Conservation (phyloP, 352 stramenopile species). For the Phytophthora sp. region DNA sequence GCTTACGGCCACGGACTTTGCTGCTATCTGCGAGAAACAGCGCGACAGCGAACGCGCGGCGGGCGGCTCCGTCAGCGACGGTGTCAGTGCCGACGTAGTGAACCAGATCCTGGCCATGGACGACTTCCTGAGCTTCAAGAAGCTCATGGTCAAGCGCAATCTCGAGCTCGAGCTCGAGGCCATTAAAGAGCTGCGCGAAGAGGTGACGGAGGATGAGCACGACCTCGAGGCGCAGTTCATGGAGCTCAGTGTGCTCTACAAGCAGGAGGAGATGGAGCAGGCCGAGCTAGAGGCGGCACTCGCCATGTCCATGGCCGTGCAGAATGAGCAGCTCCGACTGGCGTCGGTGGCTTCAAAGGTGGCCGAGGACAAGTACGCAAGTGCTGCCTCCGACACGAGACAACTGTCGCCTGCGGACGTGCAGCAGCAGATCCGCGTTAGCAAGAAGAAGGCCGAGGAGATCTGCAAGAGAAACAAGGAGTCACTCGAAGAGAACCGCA, state of each 20-base stretch:
- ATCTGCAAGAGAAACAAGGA: conserved; percentile 80
- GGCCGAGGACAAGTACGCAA: conserved; percentile 70
- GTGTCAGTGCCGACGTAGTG: conserved; percentile 78
- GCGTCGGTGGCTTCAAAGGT: conserved; percentile 58
- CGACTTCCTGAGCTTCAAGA: conserved; percentile 93
- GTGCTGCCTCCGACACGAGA: conserved; percentile 32
- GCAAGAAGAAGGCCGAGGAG: conserved; percentile 75
- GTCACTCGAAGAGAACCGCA: conserved; percentile 72
- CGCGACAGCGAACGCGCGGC: conserved; percentile 47
- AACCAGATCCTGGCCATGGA: conserved; percentile 90
- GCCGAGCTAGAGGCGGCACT: conserved; percentile 79
- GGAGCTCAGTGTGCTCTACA: conserved; percentile 87
- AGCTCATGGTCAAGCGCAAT: conserved; percentile 93
- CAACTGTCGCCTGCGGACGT: conserved; percentile 58
- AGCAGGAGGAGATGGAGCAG: conserved; percentile 88
- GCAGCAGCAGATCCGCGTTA: conserved; percentile 62
- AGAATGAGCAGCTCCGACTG: conserved; percentile 71
- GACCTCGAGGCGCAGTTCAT: conserved; percentile 76
- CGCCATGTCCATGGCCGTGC: conserved; percentile 78
- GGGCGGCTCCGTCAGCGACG: conserved; percentile 25
- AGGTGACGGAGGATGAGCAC: conserved; percentile 42
- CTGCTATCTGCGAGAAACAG: conserved; percentile 78
- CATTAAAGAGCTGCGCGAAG: conserved; percentile 79
- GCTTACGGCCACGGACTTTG: conserved; percentile 84
- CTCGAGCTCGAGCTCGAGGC: conserved; percentile 91